These are phyloP conservation scores for Boletus speciosus DNA, from an alignment of 768 basidiomycete species.

Conservation along the genomic window DNA sequence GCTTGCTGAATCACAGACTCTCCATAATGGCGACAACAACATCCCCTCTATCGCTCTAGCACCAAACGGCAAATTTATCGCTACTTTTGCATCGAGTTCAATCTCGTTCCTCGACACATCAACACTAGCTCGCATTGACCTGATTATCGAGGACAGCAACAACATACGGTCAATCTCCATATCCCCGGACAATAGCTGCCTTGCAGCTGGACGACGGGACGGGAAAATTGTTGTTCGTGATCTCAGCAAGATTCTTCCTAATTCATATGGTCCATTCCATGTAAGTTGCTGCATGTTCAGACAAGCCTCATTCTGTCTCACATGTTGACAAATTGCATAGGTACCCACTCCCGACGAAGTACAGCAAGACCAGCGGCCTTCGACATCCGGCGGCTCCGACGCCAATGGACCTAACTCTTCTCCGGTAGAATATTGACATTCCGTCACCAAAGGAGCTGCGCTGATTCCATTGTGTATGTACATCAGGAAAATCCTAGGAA, in stretches of 20 bases:
- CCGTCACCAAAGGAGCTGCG: neutral
- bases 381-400: neutral
- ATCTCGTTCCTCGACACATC: neutral
- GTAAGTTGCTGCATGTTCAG: neutral
- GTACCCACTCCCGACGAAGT: neutral
- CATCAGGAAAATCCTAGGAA: neutral
- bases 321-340: neutral
- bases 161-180: neutral
- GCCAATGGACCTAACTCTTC: neutral
- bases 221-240: neutral
- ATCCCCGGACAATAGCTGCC: neutral
- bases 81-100: neutral
- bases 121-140: neutral
- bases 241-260: neutral
- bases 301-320: neutral
- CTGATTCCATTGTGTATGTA: neutral
- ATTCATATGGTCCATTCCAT: neutral
- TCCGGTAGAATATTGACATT: neutral
- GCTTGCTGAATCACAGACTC: no score
- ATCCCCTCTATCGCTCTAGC: neutral
- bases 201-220: neutral
- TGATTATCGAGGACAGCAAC: neutral
- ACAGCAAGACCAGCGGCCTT: neutral
- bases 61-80: neutral
- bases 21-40: accelerated